Evolutionary conservation across 208 protist genomes (phyloP).

Genomic region (Vickermania ingenoplastis): DNA sequence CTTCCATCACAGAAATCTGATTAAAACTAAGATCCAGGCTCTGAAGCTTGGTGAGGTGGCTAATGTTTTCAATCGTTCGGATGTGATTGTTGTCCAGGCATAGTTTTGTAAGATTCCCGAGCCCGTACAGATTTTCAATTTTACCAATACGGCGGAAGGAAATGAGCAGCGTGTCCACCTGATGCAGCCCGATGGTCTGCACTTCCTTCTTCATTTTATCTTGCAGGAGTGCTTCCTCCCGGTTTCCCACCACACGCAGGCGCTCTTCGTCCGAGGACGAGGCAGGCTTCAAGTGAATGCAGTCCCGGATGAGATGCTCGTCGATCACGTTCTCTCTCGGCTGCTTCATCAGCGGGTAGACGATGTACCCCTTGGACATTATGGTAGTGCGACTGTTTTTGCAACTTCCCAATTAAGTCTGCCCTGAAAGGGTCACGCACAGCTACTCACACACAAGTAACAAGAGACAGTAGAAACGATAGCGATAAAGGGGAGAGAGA

Average conservation of each 20-base stretch:
- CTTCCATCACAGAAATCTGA: conserved; percentile 86
- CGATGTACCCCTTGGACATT: conserved; percentile 72
- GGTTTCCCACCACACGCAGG: conserved; percentile 56
- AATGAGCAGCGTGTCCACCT: conserved; percentile 55
- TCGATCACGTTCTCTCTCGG: conserved; percentile 66
- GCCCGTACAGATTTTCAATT: conserved; percentile 87
- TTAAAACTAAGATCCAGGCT: conserved; percentile 93
- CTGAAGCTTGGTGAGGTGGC: conserved; percentile 67
- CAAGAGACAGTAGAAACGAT: not conserved
- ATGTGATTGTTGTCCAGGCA: conserved; percentile 95
- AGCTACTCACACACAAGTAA: not conserved
- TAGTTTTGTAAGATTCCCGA: conserved; percentile 85
- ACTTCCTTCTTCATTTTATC: conserved; percentile 40
- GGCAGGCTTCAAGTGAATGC: conserved; percentile 50
- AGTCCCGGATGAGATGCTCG: conserved; percentile 68
- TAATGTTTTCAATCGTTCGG: conserved; percentile 83
- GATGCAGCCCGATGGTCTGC: conserved; percentile 38
- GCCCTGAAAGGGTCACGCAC: too few species aligned
- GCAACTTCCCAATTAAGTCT: too few species aligned
- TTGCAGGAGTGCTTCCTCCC: conserved; percentile 43
- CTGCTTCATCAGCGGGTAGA: conserved; percentile 55
- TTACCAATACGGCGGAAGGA: conserved; percentile 60
- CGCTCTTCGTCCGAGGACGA: conserved; percentile 68
- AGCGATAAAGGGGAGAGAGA: not conserved
- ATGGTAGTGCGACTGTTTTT: too few species aligned